Evolutionary conservation across 192 early-diverging fungal genomes (phyloP), one percentile per base, ranked within the genome.

Genomic region (Dissophora ornata): DNA sequence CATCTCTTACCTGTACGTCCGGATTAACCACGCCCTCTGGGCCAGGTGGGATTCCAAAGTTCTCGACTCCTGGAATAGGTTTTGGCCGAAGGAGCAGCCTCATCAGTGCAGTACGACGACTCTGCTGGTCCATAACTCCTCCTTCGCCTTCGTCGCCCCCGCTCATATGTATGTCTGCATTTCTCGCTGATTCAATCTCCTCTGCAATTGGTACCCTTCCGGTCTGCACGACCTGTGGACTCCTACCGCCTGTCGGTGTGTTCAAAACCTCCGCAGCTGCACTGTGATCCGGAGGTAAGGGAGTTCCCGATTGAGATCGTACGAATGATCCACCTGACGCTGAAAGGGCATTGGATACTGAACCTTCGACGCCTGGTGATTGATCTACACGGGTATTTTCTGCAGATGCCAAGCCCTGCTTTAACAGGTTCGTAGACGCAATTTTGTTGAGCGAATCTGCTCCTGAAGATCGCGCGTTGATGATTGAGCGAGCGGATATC

Each of bases 41-140:
- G 42, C 80, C 83, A 9, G 87, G 74, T 21, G 82, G 84, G 34
- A 91, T 87, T 28, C 85, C 87, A 82, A 82, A 88, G 49, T 88
- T 84, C 12, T 85, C 83, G 16, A 81, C 65, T 25, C 80, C 80
- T 22, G 67, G 74, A 18, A 87, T 84, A 33, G 84, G 84, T 54
- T 81, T 79, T 3, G 86, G 81, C 30, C 62, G 58, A 45, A 85
- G 67, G 12, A 82, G 61, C 24, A 58, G 13, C 49, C 62, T 65
- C 81, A 82, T 74, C 32, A 77, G 22, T 13, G 45, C 52, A 2
- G 41, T 28, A 21, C 65, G 71, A 19, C 42, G 26, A 32, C 36
- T 26, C 22, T 49, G 54, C 18, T 45, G 26, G 5, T 44, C 28
- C 34, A 11, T 9, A 15, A 4, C 18, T 10, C 40, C 56, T 32